Evolutionary conservation across 2,329 filamentous ascomycete genomes (phyloP), one percentile per base, ranked within the genome.

Genomic region (Nannizziopsis arthrosporioides): DNA sequence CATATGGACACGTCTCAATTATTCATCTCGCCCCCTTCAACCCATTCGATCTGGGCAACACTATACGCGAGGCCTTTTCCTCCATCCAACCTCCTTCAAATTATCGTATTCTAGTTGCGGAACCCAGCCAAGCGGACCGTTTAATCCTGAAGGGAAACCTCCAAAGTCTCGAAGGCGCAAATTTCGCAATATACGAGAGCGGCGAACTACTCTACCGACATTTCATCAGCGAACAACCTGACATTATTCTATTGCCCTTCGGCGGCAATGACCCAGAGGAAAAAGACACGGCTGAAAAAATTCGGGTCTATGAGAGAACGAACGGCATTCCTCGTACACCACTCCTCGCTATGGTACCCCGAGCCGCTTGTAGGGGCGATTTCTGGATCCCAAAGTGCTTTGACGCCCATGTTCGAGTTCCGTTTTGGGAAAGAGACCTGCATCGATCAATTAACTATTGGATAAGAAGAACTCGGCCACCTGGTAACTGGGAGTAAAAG

Each of bases 341-440:
- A 27, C 44, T 47, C 34, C 40, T 47, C 9, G 44, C 44, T 12
- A 22, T 47, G 36, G 44, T 30, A 17, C 44, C 44, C 8, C 44
- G 19, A 7, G 34, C 44, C 36, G 39, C 40, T 15, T 30, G 11
- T 14, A 15, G 22, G 11, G 15, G 17, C 3, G 36, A 36, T 1
- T 15, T 47, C 2, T 14, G 36, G 8, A 34, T 47, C 7, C 44
- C 44, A n/a, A n/a, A n/a, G 11, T 22, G 22, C 7, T 47, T 47
- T 35, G 22, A 47, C 14, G 44, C 36, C 10, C 34, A 40, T 19
- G 22, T 35, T 14, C 36, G 40, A 34, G 34, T 22, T 18, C 44
- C 44, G 1, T 14, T 47, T 17, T 47, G 44, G 35, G 40, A 40
- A 41, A 47, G 15, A 2, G 44, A 47, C 34, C 22, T 47, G 17